Base-by-base conservation (phyloP, 2,329 filamentous ascomycete species). In the Talaromyces verruculosus region DNA sequence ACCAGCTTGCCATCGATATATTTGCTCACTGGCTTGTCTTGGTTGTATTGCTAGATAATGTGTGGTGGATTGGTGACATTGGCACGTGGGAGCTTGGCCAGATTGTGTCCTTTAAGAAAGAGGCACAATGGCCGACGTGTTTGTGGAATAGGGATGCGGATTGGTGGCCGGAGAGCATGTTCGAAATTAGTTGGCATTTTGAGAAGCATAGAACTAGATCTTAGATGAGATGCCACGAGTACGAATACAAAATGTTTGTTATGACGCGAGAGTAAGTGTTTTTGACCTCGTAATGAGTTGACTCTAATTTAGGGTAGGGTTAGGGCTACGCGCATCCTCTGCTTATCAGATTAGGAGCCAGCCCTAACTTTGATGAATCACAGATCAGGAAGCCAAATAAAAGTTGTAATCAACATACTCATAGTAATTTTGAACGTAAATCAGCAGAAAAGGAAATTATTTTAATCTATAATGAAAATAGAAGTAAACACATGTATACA, bases 21-120 rank as follows among this genome's bases (percentile, higher is more conserved):
- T 73, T 73, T 57, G 72, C 76, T 1, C 73, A 77, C 68, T 78
- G 73, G 71, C 71, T 77, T 66, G 72, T 75, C 0, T 65, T 78
- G 15, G 69, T 77, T 15, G 71, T 73, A 63, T 67, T 74, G 41
- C 55, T 76, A 33, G 72, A 72, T 35, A 71, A 72, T n/a, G 70
- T 77, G 43, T 78, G 76, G 76, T 77, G 76, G 76, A 71, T 77
- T 58, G 64, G 67, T 19, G 70, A 68, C 28, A 74, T 74, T 64
- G 72, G 72, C 22, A 47, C 69, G 15, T 73, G 72, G 71, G 71
- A 73, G 17, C 63, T 73, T 15, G 67, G 68, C 2, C 71, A 70
- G 35, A 59, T 73, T 13, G 63, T 73, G n/a, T 64, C 68, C 5
- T 67, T 71, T 33, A 69, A 68, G 58, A 71, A 69, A 55, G 19